Evolutionary conservation across 257 asterid genomes (phyloP).

Genomic region (Agastache rugosa): DNA sequence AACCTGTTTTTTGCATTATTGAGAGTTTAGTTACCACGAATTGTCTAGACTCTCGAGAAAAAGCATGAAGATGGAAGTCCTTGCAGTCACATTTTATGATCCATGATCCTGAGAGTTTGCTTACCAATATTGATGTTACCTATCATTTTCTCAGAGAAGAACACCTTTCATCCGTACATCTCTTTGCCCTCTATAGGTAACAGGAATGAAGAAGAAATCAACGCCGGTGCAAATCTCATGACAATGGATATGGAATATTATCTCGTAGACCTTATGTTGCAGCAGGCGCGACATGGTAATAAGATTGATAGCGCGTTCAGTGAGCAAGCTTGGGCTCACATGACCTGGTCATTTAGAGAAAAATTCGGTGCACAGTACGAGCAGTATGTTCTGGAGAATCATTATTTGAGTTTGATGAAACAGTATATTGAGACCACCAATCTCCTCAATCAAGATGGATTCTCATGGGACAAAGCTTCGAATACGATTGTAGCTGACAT

Average conservation of each 20-base stretch:
- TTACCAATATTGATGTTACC: not conserved
- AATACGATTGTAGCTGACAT: constrained; percentile 38
- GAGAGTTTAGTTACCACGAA: not conserved
- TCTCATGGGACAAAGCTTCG: constrained; percentile 44
- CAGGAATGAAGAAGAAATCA: constrained; percentile 29
- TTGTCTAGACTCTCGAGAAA: no score
- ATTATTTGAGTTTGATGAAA: constrained; percentile 39
- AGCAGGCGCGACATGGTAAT: constrained; percentile 38
- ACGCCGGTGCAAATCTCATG: constrained; percentile 27
- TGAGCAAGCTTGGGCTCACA: constrained; percentile 49
- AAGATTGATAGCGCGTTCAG: constrained; percentile 33
- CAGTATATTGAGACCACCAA: constrained; percentile 44
- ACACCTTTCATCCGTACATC: not conserved
- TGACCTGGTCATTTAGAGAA: constrained; percentile 42
- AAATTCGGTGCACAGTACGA: constrained; percentile 40
- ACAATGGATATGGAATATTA: constrained; percentile 43
- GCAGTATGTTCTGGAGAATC: constrained; percentile 43
- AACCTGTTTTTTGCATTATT: not conserved
- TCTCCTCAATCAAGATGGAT: constrained; percentile 50
- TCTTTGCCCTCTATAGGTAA: constrained; percentile 33
- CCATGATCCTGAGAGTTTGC: no score
- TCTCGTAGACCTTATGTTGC: constrained; percentile 44
- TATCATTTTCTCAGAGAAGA: not conserved
- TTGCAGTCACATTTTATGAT: not conserved
- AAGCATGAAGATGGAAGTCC: not conserved